Conservation (phyloP, 1,284 basidiomycete species). For the Uromyces viciae-fabae region DNA sequence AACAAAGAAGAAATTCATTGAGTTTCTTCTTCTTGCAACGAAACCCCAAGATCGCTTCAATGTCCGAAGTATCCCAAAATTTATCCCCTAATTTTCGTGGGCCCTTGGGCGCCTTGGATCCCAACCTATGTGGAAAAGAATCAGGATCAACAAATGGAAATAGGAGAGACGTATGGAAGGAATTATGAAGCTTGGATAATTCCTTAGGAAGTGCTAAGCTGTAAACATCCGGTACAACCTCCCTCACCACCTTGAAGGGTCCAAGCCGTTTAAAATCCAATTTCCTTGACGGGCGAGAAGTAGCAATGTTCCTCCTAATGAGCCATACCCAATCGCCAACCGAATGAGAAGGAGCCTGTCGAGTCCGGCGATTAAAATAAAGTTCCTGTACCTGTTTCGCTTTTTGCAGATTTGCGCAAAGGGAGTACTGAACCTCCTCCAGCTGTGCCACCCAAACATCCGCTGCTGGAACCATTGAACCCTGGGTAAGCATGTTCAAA, state of each 20-base stretch:
- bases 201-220: not conserved
- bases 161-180: not conserved
- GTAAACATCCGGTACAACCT: not conserved
- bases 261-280: not conserved
- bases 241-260: not conserved
- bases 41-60: not conserved
- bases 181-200: not conserved
- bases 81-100: not conserved
- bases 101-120: not conserved
- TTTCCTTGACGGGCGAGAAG: not conserved
- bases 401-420: not conserved
- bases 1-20: not conserved
- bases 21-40: too few species aligned
- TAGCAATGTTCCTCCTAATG: not conserved
- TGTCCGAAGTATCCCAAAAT: not conserved
- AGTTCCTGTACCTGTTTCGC: not conserved
- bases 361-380: not conserved
- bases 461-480: not conserved
- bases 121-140: not conserved
- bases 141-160: not conserved
- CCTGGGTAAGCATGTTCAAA: constrained; percentile 20
- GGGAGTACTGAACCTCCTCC: not conserved
- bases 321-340: not conserved
- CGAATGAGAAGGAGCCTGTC: not conserved
- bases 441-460: not conserved